A percentile compares a stretch with the other conserved stretches of the same genome.
These are phyloP conservation scores for Phytophthora crassamura DNA, from an alignment of 352 stramenopile species.

Conservation along the genomic window DNA sequence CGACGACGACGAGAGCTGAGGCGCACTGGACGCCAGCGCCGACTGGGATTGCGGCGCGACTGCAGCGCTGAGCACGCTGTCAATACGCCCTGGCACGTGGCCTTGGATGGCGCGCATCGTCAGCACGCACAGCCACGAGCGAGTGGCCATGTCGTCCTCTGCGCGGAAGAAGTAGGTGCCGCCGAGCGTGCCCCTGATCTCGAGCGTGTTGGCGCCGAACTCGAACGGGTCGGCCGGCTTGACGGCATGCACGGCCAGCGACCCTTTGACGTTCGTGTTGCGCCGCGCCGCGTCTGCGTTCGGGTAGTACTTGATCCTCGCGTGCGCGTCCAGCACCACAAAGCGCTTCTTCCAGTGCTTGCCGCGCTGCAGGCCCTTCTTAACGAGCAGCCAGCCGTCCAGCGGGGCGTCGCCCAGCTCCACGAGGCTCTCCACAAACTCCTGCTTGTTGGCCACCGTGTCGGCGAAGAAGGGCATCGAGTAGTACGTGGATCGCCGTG, in stretches of 20 bases:
- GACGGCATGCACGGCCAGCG: conserved; percentile 76
- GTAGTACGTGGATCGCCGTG: conserved; percentile 77
- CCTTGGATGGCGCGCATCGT: conserved; percentile 85
- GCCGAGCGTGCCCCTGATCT: conserved; percentile 75
- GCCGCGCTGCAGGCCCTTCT: conserved; percentile 71
- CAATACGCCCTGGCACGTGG: conserved; percentile 69
- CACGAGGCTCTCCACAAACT: conserved; percentile 75
- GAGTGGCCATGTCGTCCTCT: conserved; percentile 78
- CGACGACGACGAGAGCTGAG: conserved; percentile 3
- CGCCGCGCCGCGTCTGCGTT: conserved; percentile 80
- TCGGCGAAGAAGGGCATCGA: conserved; percentile 81
- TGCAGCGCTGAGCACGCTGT: conserved; percentile 54
- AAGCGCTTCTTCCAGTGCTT: conserved; percentile 90
- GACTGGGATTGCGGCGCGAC: conserved; percentile 25
- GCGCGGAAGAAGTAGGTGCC: conserved; percentile 86
- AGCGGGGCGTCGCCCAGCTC: conserved; percentile 73
- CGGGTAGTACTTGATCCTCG: conserved; percentile 80
- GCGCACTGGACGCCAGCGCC: conserved; percentile 3
- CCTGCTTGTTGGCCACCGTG: conserved; percentile 72
- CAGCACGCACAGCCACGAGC: conserved; percentile 83
- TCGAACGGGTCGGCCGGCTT: conserved; percentile 77
- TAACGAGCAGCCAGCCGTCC: conserved; percentile 83
- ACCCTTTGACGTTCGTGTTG: conserved; percentile 83
- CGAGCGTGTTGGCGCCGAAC: conserved; percentile 79
- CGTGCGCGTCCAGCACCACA: conserved; percentile 77